Percentiles rank a stretch among this genome's conserved stretches.
These are phyloP conservation scores for Rickenella mellea DNA, from an alignment of 768 basidiomycete genomes.

Conservation along the genomic window DNA sequence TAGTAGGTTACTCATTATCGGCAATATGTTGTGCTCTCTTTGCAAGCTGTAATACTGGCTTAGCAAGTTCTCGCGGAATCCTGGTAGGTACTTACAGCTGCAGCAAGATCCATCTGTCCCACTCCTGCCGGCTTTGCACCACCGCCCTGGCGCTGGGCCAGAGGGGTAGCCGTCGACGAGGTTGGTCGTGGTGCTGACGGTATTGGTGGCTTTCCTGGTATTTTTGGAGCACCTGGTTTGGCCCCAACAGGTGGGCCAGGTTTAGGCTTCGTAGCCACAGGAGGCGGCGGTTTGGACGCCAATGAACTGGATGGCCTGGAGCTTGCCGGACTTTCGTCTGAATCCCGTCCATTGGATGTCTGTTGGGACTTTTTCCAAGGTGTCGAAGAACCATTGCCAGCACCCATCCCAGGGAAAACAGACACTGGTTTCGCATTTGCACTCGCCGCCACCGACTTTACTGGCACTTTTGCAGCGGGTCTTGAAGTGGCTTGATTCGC, in stretches of 20 bases:
- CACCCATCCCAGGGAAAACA: constrained; percentile 70
- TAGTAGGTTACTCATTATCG: constrained; percentile 36
- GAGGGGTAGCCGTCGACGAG: constrained; percentile 23
- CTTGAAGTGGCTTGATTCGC: constrained; percentile 15
- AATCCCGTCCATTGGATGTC: constrained; percentile 17
- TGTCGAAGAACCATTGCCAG: constrained; percentile 56
- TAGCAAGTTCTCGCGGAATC: not conserved
- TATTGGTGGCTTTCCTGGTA: constrained; percentile 50
- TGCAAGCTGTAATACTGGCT: constrained; percentile 42
- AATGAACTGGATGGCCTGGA: constrained; percentile 46
- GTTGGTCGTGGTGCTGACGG: constrained; percentile 47
- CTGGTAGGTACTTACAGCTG: constrained; percentile 48
- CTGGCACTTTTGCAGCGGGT: constrained; percentile 19
- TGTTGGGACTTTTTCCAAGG: constrained; percentile 61
- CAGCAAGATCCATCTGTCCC: constrained; percentile 74
- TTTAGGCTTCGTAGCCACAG: constrained; percentile 58
- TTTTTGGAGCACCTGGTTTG: constrained; percentile 43
- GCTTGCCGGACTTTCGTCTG: constrained; percentile 28
- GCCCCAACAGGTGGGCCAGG: constrained; percentile 41
- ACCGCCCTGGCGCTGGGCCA: constrained; percentile 27
- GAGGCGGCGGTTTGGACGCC: constrained; percentile 44
- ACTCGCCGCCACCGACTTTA: constrained; percentile 42
- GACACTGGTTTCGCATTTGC: constrained; percentile 68
- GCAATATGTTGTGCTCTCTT: constrained; percentile 63
- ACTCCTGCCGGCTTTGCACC: constrained; percentile 32